Conservation (phyloP, 2,329 filamentous ascomycete genomes). For the Aureobasidium sp. region DNA sequence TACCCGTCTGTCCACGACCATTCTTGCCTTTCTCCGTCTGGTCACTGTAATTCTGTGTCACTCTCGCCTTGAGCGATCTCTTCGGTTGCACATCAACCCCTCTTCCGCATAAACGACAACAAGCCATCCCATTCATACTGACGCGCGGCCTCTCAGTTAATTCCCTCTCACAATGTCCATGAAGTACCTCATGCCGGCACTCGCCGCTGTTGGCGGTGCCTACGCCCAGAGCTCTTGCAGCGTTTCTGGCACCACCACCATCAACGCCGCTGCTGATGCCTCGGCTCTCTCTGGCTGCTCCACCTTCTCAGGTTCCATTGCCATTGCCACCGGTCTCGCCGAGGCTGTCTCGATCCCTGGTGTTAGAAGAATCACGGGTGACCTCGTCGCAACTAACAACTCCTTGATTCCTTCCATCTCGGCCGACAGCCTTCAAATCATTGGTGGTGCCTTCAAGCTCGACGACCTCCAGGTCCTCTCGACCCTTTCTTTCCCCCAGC, state of each 20-base stretch:
- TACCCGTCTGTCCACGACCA: not conserved
- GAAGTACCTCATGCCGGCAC: slow-evolving; percentile 50
- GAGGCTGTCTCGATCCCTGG: slow-evolving; percentile 58
- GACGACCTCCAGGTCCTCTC: slow-evolving; percentile 62
- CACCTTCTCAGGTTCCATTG: slow-evolving; percentile 62
- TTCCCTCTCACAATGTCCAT: slow-evolving; percentile 40
- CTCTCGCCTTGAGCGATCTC: too few relatives aligned
- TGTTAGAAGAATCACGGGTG: slow-evolving; percentile 52
- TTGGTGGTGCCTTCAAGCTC: slow-evolving; percentile 65
- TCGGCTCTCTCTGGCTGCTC: slow-evolving; percentile 55
- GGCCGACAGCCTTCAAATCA: slow-evolving; percentile 54
- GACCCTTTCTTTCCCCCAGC: slow-evolving; percentile 57
- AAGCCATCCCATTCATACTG: not conserved
- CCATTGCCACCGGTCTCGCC: slow-evolving; percentile 51
- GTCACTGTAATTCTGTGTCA: not conserved
- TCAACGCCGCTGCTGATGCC: slow-evolving; percentile 56
- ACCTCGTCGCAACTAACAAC: slow-evolving; percentile 45
- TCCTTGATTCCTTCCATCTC: slow-evolving; percentile 58
- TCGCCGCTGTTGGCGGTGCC: slow-evolving; percentile 48
- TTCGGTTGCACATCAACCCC: not conserved
- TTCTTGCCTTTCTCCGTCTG: not conserved
- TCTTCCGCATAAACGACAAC: not conserved
- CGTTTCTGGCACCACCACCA: slow-evolving; percentile 42
- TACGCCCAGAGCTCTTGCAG: slow-evolving; percentile 36
- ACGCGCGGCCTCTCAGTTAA: slow-evolving; percentile 13